Base-by-base conservation (phyloP, 31 red algal species). In the Odonthalia washingtoniensis region DNA sequence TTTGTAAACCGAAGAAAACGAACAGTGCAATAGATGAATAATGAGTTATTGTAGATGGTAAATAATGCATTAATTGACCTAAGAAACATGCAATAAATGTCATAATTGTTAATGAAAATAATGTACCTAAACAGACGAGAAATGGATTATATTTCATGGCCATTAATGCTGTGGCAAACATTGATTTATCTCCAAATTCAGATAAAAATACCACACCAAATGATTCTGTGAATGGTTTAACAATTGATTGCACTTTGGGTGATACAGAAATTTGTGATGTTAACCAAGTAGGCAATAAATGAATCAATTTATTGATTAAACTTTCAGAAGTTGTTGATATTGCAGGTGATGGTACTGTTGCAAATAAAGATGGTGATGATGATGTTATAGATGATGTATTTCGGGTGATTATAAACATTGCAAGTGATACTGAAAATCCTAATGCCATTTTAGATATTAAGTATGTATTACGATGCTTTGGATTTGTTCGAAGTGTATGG, bases 91-190 rank as follows among this genome's bases (percentile, higher is more conserved):
- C 93, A 78, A 98, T 93, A 60, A 93, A 87, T 1, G 96, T 98
- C 96, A 98, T 98, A 2, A 89, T 79, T 3, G 96, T 98, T 4
- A 98, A 74, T 28, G 96, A 92, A n/a, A 86, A 74, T 89, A 98
- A 79, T 14, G 93, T 84, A 41, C 96, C 96, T 5, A 95, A 28
- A 69, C 94, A 89, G 26, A 98, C 96, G 66, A 95, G 76, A 33
- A 78, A 77, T 17, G 93, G 93, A 57, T 77, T 82, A 75, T 98
- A 82, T 28, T 92, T 89, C 90, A 95, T 98, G 5, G 96, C 92
- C 89, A 98, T 91, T 21, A 98, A 76, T 63, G 96, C 96, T 0
- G 96, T 98, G 9, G 92, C 92, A 91, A 98, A 98, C 96, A 98
- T 98, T 57, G 88, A 92, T 83, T 98, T 98, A 57, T 98, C 96